A percentile compares a stretch with the other conserved stretches of the same genome.
Evolutionary conservation across 179 eudicot species (phyloP).

Genomic region (Amaranthus tricolor): DNA sequence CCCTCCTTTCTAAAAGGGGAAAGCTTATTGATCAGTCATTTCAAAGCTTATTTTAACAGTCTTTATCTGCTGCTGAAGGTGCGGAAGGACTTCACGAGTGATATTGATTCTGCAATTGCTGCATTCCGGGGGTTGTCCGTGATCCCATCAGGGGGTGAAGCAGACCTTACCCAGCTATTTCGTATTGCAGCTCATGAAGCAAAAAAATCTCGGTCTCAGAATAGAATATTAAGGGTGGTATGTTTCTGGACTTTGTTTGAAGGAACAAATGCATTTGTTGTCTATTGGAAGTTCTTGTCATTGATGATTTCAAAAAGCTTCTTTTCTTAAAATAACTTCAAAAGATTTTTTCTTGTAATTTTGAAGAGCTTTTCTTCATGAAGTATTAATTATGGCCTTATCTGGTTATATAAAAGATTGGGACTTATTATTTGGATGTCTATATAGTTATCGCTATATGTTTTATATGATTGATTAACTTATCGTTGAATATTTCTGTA

Average conservation of each 20-base stretch:
- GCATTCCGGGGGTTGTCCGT: conserved; percentile 56
- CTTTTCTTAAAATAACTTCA: not conserved
- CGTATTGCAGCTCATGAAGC: conserved; percentile 85
- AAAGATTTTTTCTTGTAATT: not conserved
- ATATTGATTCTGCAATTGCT: conserved; percentile 57
- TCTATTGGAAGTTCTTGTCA: not conserved
- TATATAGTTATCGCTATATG: not conserved
- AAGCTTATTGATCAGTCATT: not conserved
- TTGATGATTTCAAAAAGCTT: not conserved
- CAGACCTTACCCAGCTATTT: conserved; percentile 79
- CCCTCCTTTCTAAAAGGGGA: not conserved
- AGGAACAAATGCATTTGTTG: not conserved
- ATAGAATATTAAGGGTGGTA: conserved; percentile 81
- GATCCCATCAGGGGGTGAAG: conserved; percentile 51
- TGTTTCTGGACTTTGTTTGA: conserved; percentile 17
- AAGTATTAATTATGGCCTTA: too few species aligned
- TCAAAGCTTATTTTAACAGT: not conserved
- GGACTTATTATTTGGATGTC: not conserved
- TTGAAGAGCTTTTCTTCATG: too few species aligned
- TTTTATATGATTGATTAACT: not conserved
- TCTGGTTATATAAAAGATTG: not conserved
- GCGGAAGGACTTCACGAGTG: conserved; percentile 75
- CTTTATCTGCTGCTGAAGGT: conserved; percentile 43
- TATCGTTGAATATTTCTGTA: not conserved
- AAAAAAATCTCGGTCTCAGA: conserved; percentile 72